phyloP scores from a whole-genome alignment of 129 eudicot genomes.

The Helianthus tuberosus region DNA sequence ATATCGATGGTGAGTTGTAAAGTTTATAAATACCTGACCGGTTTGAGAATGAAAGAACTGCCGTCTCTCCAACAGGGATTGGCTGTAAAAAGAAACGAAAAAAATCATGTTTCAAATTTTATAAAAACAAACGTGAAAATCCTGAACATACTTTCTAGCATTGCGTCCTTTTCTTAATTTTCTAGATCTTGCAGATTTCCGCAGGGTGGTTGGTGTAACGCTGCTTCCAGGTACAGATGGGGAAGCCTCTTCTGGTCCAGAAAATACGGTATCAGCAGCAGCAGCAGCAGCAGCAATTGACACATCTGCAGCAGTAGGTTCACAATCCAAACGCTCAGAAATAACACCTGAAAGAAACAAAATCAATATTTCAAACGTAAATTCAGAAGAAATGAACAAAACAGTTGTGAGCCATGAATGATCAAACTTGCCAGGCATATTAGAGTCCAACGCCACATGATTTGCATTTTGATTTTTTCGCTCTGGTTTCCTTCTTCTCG shows the following conservation, averaged over 20 bases:
- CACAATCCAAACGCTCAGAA: slow-evolving; percentile 45
- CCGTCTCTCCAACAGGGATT: slow-evolving; percentile 71
- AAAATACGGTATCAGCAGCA: slow-evolving; percentile 47
- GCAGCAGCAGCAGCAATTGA: slow-evolving; percentile 41
- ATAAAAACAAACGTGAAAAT: background rate
- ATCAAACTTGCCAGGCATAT: slow-evolving; percentile 45
- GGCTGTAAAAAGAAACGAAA: slow-evolving; percentile 47
- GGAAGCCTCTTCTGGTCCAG: slow-evolving; percentile 59
- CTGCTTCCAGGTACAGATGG: slow-evolving; percentile 65
- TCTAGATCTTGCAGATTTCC: slow-evolving; percentile 81
- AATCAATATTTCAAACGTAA: background rate
- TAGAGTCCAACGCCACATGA: slow-evolving; percentile 49
- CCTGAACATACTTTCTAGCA: slow-evolving; percentile 56
- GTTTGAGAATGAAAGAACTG: slow-evolving; percentile 89
- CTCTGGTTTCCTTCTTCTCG: slow-evolving; percentile 43
- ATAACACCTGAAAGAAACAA: background rate
- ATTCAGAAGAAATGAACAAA: background rate
- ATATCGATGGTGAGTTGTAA: background rate
- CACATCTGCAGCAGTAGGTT: slow-evolving; percentile 39
- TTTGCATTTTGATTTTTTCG: slow-evolving; percentile 38
- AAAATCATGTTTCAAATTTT: background rate
- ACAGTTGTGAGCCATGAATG: background rate
- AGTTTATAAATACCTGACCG: slow-evolving; percentile 68
- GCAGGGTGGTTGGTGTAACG: slow-evolving; percentile 58
- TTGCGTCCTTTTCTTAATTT: slow-evolving; percentile 67